Percentiles rank a stretch among this genome's conserved stretches.
phyloP scores from a whole-genome alignment of 148 eudicot genomes.

The Camellia granthamiana region DNA sequence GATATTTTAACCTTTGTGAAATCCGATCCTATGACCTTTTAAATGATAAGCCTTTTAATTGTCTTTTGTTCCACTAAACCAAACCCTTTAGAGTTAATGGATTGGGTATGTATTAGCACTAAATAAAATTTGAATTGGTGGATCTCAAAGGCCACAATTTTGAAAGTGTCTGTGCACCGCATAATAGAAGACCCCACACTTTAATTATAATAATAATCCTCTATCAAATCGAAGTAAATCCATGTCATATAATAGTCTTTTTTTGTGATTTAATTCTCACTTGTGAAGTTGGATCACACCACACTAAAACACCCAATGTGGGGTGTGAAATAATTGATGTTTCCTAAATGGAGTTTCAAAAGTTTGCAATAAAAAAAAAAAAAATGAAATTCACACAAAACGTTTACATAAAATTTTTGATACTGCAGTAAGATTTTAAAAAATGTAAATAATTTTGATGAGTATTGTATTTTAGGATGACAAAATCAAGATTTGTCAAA shows the following conservation, averaged over 20 bases:
- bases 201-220: not conserved
- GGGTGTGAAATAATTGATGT: conserved; percentile 19
- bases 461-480: no score
- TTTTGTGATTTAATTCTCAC: not conserved
- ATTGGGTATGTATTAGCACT: not conserved
- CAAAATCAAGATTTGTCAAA: no score
- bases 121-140: conserved; percentile 7
- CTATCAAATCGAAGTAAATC: not conserved
- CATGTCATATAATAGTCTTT: not conserved
- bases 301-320: conserved; percentile 12
- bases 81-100: no score
- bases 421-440: no score
- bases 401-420: no score
- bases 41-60: no score
- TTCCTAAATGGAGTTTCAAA: not conserved
- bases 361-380: not conserved
- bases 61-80: no score
- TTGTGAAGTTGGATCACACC: conserved; percentile 5
- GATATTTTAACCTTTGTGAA: no score
- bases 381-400: no score
- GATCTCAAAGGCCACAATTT: not conserved
- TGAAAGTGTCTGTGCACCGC: conserved; percentile 12
- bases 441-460: no score
- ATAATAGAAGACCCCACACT: conserved; percentile 8
- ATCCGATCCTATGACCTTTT: no score